Evolutionary conservation across 805 yeast species (phyloP), one percentile per base, ranked within the genome.

Genomic region (Saccharomycopsis amapae): DNA sequence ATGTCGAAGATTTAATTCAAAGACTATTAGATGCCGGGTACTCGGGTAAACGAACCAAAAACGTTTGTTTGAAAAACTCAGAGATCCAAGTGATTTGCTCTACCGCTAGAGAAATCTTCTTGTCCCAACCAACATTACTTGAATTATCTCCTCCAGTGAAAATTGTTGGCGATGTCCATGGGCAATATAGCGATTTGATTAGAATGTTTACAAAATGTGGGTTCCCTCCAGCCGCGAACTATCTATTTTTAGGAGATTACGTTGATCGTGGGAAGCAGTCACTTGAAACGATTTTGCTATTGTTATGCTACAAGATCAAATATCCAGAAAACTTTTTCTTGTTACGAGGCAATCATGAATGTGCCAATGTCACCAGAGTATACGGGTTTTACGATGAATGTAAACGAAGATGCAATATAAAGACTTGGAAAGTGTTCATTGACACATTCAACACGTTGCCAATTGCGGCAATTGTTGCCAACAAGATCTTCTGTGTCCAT

Each of bases 181-280:
- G 98, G 25, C 98, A 93, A 64, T 93, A 82, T 61, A 84, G 85
- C 42, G 98, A 93, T 65, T 70, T 93, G 52, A 78, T 93, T 53
- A 76, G 98, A 54, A 74, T 93, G 49, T 87, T 93, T 65, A 87
- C 95, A 46, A 83, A 88, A 67, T 89, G 97, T 68, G 98, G 98
- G 19, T 86, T 90, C 65, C 98, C 98, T 4, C 97, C 87, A 17
- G 36, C 37, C 22, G 33, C 46, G 15, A 84, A 84, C 63, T 84
- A 83, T 61, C 67, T 84, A 51, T 85, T 84, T 55, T 62, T 84
- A 37, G 94, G 94, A 15, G 94, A 84, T 63, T 84, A 84, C 61
- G 94, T 84, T 40, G 94, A 84, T 63, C 70, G 94, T 49, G 94
- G 94, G 42, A 85, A 85, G 62, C 94, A 84, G 61, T 77, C 85